These are phyloP conservation scores for Cytospora piceae DNA, from an alignment of 2,329 filamentous ascomycete species.

Conservation along the genomic window DNA sequence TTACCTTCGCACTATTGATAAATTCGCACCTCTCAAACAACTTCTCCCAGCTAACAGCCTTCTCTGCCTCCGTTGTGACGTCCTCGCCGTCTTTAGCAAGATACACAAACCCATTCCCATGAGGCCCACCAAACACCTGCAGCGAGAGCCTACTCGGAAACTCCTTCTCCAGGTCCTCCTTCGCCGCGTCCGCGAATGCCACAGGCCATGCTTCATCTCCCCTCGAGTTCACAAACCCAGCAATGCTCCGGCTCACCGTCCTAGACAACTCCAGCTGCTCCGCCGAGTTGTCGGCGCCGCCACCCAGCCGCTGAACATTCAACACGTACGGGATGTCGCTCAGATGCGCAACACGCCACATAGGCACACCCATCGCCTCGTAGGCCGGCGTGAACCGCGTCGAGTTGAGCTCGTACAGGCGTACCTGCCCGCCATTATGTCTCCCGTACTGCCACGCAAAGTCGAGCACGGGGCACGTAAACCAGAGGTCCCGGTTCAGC, in stretches of 20 bases:
- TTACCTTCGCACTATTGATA: constrained; percentile 31
- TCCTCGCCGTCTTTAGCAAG: neutral
- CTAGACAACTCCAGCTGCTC: constrained; percentile 28
- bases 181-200: neutral
- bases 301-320: constrained; percentile 35
- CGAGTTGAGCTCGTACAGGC: constrained; percentile 38
- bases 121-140: constrained; percentile 19
- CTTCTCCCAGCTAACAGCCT: constrained; percentile 33
- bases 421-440: constrained; percentile 32
- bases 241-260: neutral
- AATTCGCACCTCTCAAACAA: constrained; percentile 35
- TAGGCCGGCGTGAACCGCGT: constrained; percentile 37
- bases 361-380: constrained; percentile 38
- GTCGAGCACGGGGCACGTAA: constrained; percentile 39
- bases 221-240: constrained; percentile 5
- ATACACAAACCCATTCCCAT: neutral
- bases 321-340: constrained; percentile 41
- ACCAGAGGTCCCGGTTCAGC: constrained; percentile 40
- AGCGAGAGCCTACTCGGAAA: constrained; percentile 5
- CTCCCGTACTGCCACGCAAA: constrained; percentile 40
- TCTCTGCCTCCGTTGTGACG: constrained; percentile 18
- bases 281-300: constrained; percentile 34
- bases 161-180: neutral
- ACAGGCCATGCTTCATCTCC: constrained; percentile 1
- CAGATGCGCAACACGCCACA: constrained; percentile 41